Evolutionary conservation across 495 filamentous ascomycete genomes (phyloP).

Genomic region (Neurospora terricola): DNA sequence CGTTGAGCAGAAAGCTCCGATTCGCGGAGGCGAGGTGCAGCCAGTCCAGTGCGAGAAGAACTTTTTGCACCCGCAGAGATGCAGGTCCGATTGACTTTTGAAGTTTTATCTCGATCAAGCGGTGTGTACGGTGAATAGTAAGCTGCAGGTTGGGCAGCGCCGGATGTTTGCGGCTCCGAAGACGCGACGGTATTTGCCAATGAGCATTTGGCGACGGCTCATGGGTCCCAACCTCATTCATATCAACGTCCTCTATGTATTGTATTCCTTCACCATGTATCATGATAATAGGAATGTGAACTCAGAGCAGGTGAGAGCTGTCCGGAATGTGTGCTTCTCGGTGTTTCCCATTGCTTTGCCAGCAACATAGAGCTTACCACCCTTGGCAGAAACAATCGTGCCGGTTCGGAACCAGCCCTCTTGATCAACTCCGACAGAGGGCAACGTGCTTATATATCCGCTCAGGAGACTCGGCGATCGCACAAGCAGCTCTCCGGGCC

Average conservation of each 20-base stretch:
- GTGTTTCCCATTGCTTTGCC: conserved; percentile 47
- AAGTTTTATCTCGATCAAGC: neutral
- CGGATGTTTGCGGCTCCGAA: neutral
- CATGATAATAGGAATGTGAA: neutral
- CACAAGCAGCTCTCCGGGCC: conserved; percentile 58
- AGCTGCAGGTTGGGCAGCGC: neutral
- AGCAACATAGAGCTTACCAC: conserved; percentile 47
- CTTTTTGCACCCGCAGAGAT: neutral
- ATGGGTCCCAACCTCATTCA: neutral
- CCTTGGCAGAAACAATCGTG: conserved; percentile 70
- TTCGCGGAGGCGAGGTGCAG: neutral
- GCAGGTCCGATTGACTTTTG: neutral
- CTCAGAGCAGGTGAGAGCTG: neutral
- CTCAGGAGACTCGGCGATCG: conserved; percentile 55
- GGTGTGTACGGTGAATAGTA: neutral
- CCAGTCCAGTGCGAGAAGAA: neutral
- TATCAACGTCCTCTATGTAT: neutral
- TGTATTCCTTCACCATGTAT: neutral
- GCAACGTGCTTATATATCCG: conserved; percentile 48
- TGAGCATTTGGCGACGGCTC: neutral
- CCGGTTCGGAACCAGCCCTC: conserved; percentile 41
- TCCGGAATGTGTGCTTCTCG: neutral
- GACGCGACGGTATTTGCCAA: neutral
- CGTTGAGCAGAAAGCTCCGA: neutral
- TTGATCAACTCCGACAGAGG: conserved; percentile 52